Evolutionary conservation across 2,329 filamentous ascomycete genomes (phyloP), one percentile per base, ranked within the genome.

Genomic region (Davidsoniella australis): DNA sequence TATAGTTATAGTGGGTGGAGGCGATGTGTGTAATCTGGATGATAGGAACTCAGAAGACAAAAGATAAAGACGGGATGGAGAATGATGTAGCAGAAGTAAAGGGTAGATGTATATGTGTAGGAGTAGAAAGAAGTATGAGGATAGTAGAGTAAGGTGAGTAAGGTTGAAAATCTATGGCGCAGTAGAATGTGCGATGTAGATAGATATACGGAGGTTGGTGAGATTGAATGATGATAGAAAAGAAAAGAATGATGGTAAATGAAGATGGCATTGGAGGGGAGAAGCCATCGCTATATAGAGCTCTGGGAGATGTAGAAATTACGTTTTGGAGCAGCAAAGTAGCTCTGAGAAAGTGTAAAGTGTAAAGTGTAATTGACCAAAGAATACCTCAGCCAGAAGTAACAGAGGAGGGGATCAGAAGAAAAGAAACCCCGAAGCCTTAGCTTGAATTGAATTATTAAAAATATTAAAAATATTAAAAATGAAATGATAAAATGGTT

Each of bases 221-320:
- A 33, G 16, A 14, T 14, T 16, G 20, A 41, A 17, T 18, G 26
- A 49, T 29, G 10, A 33, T 12, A 43, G n/a, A 43, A 43, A 26
- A 43, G 18, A 48, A 48, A 37, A 48, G 41, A 26, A 43, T 41
- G 14, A 18, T 9, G 29, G 38, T n/a, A n/a, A 24, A 24, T 42
- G 24, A 49, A 41, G n/a, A 39, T n/a, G 38, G n/a, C n/a, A 23
- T 42, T 20, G 16, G 23, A 49, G 41, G 24, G 37, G 26, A 45
- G 36, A 29, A 41, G 23, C 16, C 24, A 42, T 48, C 38, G 20
- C 44, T 46, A 46, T 46, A 46, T 46, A 46, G 16, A 18, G 33
- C 18, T 18, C 17, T 42, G 17, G 18, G 18, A 17, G 20, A 36
- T 24, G 33, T 33, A 33, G 26, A 45, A 12, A 36, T 16, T 17